Evolutionary conservation across 2,329 filamentous ascomycete genomes (phyloP).

Genomic region (Calonectria montana): DNA sequence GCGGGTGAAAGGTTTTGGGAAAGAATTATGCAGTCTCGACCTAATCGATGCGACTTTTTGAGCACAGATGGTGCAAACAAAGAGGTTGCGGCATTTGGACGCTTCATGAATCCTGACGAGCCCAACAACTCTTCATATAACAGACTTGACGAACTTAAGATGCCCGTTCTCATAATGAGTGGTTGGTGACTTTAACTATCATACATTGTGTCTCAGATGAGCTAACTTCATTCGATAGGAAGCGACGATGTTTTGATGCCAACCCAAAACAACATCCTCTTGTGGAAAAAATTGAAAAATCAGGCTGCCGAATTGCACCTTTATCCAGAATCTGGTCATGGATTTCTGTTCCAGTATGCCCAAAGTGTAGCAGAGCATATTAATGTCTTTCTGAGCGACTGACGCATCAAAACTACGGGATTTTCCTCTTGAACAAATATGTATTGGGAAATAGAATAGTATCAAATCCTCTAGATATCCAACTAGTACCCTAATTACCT

Average conservation of each 20-base stretch:
- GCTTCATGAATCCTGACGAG: constrained; percentile 48
- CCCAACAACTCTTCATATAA: constrained; percentile 47
- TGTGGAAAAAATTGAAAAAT: constrained; percentile 50
- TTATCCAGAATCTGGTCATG: constrained; percentile 51
- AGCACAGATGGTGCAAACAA: constrained; percentile 41
- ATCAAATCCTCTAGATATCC: neutral
- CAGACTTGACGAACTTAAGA: constrained; percentile 46
- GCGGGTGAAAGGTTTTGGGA: constrained; percentile 49
- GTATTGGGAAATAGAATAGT: neutral
- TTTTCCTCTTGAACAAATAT: neutral
- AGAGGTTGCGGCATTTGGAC: constrained; percentile 47
- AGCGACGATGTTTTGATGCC: constrained; percentile 49
- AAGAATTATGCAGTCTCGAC: constrained; percentile 45
- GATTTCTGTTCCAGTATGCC: constrained; percentile 50
- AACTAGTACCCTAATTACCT: neutral
- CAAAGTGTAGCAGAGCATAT: constrained; percentile 45
- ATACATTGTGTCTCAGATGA: neutral
- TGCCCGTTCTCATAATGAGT: constrained; percentile 52
- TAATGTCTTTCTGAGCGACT: constrained; percentile 46
- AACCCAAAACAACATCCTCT: constrained; percentile 50
- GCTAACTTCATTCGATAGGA: constrained; percentile 36
- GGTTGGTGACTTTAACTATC: constrained; percentile 32
- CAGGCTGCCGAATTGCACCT: constrained; percentile 47
- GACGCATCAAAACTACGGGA: no score
- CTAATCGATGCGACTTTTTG: constrained; percentile 41